Conservation (phyloP, 441 rosid genomes). For the Viola pubescens region DNA sequence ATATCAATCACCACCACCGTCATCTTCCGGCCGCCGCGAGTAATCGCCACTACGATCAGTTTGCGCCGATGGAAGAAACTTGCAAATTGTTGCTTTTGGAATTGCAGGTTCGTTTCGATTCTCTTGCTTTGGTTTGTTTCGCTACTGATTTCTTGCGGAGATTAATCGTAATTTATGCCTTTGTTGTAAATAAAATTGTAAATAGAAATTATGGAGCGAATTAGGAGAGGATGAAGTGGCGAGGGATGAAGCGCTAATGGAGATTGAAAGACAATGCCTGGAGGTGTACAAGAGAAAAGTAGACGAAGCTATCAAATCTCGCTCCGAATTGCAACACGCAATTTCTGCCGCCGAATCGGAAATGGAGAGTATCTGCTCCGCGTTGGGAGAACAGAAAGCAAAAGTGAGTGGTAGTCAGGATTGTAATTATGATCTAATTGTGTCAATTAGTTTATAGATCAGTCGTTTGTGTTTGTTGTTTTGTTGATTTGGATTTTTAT, state of each 20-base stretch:
- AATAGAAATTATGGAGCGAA: conserved; percentile 65
- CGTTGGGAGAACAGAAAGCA: conserved; percentile 47
- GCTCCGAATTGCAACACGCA: conserved; percentile 38
- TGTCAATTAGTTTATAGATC: not conserved
- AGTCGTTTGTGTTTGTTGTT: not conserved
- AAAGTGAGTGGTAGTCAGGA: conserved; percentile 22
- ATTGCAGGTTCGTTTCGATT: conserved; percentile 37
- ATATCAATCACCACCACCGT: not conserved
- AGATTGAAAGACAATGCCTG: conserved; percentile 58
- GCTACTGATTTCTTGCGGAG: not conserved
- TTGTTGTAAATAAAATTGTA: not conserved
- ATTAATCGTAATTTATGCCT: not conserved
- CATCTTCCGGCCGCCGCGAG: conserved; percentile 5
- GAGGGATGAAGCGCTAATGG: conserved; percentile 46
- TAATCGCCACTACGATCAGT: conserved; percentile 21
- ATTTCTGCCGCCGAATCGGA: conserved; percentile 55
- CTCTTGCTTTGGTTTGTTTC: not conserved
- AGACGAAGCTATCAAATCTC: conserved; percentile 38
- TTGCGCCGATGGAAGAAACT: conserved; percentile 38
- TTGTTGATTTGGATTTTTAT: not conserved
- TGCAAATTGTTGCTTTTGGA: conserved; percentile 50
- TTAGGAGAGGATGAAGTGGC: conserved; percentile 50
- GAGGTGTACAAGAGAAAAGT: conserved; percentile 52
- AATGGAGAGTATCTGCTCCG: conserved; percentile 51
- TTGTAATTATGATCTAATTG: not conserved